Conservation (phyloP, 495 filamentous ascomycete species). For the Saxophila tyrrhenica region DNA sequence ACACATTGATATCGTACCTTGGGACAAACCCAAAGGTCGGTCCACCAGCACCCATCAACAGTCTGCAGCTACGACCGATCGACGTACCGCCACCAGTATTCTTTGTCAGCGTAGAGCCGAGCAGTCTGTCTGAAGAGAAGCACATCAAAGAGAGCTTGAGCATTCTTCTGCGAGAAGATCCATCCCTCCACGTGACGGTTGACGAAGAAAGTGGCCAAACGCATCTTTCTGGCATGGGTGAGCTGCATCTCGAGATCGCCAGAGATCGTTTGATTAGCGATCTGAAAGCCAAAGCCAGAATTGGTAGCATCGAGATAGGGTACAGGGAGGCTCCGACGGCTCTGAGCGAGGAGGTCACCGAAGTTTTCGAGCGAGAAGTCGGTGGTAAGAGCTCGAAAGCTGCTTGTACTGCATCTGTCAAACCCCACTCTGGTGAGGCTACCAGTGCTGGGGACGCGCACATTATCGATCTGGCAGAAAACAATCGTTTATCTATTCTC, state of each 20-base stretch:
- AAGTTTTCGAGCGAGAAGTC: conserved; percentile 63
- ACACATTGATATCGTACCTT: conserved; percentile 71
- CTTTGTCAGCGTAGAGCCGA: conserved; percentile 84
- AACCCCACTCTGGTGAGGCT: conserved; percentile 52
- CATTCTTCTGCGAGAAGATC: conserved; percentile 80
- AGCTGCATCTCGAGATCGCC: conserved; percentile 94
- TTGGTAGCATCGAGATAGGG: conserved; percentile 90
- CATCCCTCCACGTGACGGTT: conserved; percentile 71
- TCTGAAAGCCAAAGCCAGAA: conserved; percentile 76
- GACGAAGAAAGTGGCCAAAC: conserved; percentile 92
- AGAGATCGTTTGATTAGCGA: conserved; percentile 76
- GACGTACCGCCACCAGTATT: conserved; percentile 89
- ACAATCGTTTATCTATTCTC: conserved; percentile 29
- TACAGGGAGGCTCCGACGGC: conserved; percentile 70
- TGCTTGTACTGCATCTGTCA: conserved; percentile 55
- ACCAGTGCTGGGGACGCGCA: conserved; percentile 24
- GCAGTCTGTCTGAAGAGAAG: conserved; percentile 66
- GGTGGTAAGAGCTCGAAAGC: conserved; percentile 71
- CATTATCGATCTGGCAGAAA: conserved; percentile 29
- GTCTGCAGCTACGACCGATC: conserved; percentile 76
- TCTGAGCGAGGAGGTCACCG: conserved; percentile 41
- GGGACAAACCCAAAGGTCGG: conserved; percentile 46
- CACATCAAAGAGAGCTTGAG: conserved; percentile 61
- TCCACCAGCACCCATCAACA: conserved; percentile 57
- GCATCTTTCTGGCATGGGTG: conserved; percentile 89